Evolutionary conservation across 2,329 filamentous ascomycete species (phyloP).

Genomic region (Orbilia quercus): DNA sequence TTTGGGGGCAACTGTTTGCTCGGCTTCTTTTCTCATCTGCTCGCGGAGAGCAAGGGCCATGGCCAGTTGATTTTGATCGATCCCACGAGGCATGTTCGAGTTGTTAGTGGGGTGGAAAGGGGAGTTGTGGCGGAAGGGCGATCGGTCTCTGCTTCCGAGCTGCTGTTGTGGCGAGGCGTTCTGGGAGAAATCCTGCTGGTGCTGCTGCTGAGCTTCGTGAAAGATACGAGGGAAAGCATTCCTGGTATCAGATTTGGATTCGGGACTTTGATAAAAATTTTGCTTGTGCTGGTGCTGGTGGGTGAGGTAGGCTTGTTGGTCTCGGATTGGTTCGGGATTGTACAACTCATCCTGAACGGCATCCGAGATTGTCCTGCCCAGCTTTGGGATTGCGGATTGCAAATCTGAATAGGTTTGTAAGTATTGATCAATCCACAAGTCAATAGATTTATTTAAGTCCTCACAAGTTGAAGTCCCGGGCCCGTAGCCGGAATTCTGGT

Average conservation of each 20-base stretch:
- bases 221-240: constrained; percentile 64
- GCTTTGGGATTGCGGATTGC: constrained; percentile 73
- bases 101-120: constrained; percentile 58
- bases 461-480: constrained; percentile 58
- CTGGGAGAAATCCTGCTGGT: constrained; percentile 48
- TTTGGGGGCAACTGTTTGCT: constrained; percentile 70
- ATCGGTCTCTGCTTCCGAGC: constrained; percentile 72
- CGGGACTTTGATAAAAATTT: constrained; percentile 77
- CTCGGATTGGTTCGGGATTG: constrained; percentile 72
- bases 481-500: constrained; percentile 31
- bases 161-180: constrained; percentile 41
- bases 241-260: constrained; percentile 64
- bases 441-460: constrained; percentile 60
- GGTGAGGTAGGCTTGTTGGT: constrained; percentile 66
- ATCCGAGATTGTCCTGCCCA: constrained; percentile 87
- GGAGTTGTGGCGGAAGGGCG: constrained; percentile 75
- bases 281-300: constrained; percentile 80
- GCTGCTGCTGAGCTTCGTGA: constrained; percentile 62
- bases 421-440: constrained; percentile 71
- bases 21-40: constrained; percentile 63
- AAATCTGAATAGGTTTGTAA: constrained; percentile 74
- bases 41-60: constrained; percentile 58
- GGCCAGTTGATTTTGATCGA: constrained; percentile 53
- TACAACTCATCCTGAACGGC: constrained; percentile 86
- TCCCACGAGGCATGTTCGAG: constrained; percentile 52